Conservation (phyloP, 768 basidiomycete genomes). For the Lentinula boryana region DNA sequence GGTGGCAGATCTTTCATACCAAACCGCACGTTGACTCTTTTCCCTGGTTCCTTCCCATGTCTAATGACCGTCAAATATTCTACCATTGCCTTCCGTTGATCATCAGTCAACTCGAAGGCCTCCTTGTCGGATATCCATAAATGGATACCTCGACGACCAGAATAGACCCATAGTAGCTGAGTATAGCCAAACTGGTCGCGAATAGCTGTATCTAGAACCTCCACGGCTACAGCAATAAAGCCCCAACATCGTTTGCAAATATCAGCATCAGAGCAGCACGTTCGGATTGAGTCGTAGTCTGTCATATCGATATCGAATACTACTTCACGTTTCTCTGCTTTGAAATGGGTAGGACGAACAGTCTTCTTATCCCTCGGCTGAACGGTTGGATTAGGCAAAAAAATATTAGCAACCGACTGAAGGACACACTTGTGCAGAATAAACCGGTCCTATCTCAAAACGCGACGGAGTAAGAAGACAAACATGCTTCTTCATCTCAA, state of each 20-base stretch:
- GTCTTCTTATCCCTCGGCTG: slow-evolving; percentile 91
- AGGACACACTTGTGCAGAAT: slow-evolving; percentile 72
- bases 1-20: slow-evolving; percentile 56
- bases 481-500: slow-evolving; percentile 91
- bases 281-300: slow-evolving; percentile 93
- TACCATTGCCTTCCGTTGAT: slow-evolving; percentile 84
- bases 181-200: slow-evolving; percentile 88
- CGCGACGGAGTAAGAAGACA: slow-evolving; percentile 81
- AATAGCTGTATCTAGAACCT: slow-evolving; percentile 73
- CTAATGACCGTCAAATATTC: slow-evolving; percentile 80
- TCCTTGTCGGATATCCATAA: slow-evolving; percentile 91
- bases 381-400: neutral
- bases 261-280: slow-evolving; percentile 86
- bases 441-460: slow-evolving; percentile 96
- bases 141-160: slow-evolving; percentile 97
- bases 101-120: slow-evolving; percentile 88
- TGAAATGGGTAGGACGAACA: slow-evolving; percentile 57
- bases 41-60: slow-evolving; percentile 73
- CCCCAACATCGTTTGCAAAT: slow-evolving; percentile 94
- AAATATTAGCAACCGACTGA: neutral
- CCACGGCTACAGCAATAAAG: slow-evolving; percentile 90
- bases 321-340: slow-evolving; percentile 80
- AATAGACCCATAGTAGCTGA: slow-evolving; percentile 96
- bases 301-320: slow-evolving; percentile 99
- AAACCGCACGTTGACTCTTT: slow-evolving; percentile 72